Evolutionary conservation across 345 rosid genomes (phyloP).

Genomic region (Mercurialis annua): DNA sequence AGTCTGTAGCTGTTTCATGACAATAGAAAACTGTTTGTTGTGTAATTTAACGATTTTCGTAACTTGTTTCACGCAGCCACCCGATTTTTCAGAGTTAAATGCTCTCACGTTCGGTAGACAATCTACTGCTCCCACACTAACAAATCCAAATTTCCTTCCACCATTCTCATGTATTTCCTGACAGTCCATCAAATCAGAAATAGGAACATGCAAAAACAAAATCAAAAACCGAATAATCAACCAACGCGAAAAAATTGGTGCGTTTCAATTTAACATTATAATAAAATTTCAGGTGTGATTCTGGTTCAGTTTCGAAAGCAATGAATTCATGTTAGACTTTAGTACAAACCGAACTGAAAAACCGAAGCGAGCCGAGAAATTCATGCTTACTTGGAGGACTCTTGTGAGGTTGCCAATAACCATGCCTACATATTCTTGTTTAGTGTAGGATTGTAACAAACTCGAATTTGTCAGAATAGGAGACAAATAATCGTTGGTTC

Average conservation of each 20-base stretch:
- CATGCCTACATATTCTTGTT: constrained; percentile 15
- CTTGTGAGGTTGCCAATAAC: constrained; percentile 29
- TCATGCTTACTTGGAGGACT: constrained; percentile 20
- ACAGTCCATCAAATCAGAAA: background rate
- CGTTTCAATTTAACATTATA: too few species aligned
- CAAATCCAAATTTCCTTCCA: constrained; percentile 2
- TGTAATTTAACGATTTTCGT: constrained; percentile 10
- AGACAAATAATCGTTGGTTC: background rate
- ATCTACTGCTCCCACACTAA: background rate
- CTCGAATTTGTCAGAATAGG: background rate
- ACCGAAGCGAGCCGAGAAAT: too few species aligned
- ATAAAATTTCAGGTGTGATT: too few species aligned
- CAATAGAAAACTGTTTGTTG: constrained; percentile 5
- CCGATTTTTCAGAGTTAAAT: background rate
- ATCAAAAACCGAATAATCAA: too few species aligned
- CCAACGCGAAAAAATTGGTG: too few species aligned
- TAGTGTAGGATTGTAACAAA: background rate
- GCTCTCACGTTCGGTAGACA: background rate
- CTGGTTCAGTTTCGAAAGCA: too few species aligned
- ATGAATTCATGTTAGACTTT: too few species aligned
- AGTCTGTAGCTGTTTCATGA: constrained; percentile 7
- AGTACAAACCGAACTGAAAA: too few species aligned
- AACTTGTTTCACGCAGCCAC: background rate
- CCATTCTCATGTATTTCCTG: constrained; percentile 6
- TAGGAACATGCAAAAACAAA: too few species aligned